These are phyloP conservation scores for Flaveria trinervia DNA, from an alignment of 129 eudicot species.

Conservation along the genomic window DNA sequence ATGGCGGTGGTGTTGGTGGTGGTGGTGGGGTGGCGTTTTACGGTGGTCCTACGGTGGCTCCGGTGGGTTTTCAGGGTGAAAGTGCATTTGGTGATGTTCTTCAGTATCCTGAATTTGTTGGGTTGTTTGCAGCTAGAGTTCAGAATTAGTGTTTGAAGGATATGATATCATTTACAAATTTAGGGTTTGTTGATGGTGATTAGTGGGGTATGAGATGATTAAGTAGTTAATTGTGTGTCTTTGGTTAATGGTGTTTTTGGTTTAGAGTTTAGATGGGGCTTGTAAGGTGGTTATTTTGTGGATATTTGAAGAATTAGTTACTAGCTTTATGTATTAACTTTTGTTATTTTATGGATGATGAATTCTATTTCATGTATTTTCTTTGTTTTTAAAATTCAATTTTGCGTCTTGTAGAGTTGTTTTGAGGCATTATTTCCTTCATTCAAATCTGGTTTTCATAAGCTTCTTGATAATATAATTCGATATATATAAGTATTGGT, in stretches of 20 bases:
- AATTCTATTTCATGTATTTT: too few species aligned
- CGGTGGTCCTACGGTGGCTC: background rate
- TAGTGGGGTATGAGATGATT: background rate
- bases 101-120: slow-evolving; percentile 48
- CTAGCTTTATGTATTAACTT: background rate
- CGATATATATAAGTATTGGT: too few species aligned
- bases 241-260: too few species aligned
- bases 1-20: background rate
- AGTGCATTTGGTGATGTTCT: slow-evolving; percentile 41
- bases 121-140: slow-evolving; percentile 45
- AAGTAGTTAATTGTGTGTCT: background rate
- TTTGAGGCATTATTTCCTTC: too few species aligned
- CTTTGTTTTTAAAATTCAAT: too few species aligned
- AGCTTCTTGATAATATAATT: too few species aligned
- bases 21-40: slow-evolving; percentile 24
- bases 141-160: slow-evolving; percentile 31
- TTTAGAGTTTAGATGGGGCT: background rate
- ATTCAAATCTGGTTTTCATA: too few species aligned
- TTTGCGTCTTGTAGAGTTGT: too few species aligned
- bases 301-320: background rate
- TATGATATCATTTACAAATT: background rate
- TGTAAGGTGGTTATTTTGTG: background rate
- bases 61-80: slow-evolving; percentile 25
- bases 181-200: background rate
- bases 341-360: background rate